Evolutionary conservation across 1,284 basidiomycete species (phyloP).

Genomic region (Ustilago esculenta): DNA sequence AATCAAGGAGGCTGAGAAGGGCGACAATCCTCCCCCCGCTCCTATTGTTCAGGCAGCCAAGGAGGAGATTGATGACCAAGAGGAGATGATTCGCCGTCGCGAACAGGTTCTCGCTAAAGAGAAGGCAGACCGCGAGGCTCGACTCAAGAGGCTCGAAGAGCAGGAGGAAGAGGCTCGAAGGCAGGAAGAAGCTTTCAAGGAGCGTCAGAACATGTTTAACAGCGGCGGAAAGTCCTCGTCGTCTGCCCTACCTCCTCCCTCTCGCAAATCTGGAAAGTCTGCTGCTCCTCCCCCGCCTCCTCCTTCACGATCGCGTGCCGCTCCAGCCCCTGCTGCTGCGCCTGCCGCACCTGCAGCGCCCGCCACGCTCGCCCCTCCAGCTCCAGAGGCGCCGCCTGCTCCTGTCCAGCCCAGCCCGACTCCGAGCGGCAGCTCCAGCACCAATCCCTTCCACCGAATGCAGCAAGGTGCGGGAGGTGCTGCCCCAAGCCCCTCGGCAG

Average conservation of each 20-base stretch:
- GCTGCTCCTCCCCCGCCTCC: conserved; percentile 45
- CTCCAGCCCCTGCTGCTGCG: conserved; percentile 42
- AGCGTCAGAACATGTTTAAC: conserved; percentile 54
- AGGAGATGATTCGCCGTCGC: conserved; percentile 58
- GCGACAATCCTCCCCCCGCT: conserved; percentile 41
- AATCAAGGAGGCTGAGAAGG: conserved; percentile 47
- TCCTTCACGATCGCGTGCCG: conserved; percentile 39
- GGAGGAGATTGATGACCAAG: conserved; percentile 53
- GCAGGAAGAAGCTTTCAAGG: conserved; percentile 61
- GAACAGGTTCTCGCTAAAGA: conserved; percentile 62
- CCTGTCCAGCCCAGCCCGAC: conserved; percentile 32
- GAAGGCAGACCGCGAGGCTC: conserved; percentile 57
- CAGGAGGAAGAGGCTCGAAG: conserved; percentile 58
- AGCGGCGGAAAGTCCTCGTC: conserved; percentile 31
- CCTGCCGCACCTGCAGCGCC: conserved; percentile 40
- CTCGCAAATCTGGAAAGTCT: conserved; percentile 38
- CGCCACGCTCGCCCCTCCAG: conserved; percentile 13
- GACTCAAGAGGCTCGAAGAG: conserved; percentile 58
- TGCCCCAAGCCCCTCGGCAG: conserved; percentile 19
- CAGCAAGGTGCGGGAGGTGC: conserved; percentile 43
- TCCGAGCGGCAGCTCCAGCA: conserved; percentile 38
- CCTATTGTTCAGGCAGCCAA: conserved; percentile 57
- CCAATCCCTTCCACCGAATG: conserved; percentile 62
- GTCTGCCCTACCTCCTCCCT: conserved; percentile 52
- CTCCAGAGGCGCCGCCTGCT: conserved; percentile 22